These are phyloP conservation scores for Centaurea solstitialis DNA, from an alignment of 129 eudicot species.

Conservation along the genomic window DNA sequence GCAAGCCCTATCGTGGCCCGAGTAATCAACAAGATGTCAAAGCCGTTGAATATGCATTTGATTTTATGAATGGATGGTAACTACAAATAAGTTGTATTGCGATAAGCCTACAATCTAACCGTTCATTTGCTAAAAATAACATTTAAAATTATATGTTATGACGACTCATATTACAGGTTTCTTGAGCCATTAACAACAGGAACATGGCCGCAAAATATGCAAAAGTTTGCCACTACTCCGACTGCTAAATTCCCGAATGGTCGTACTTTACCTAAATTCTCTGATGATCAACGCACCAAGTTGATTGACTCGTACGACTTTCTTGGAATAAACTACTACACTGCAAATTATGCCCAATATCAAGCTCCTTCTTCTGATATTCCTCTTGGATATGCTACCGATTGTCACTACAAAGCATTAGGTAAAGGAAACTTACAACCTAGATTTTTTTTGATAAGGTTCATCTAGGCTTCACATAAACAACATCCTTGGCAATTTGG, in stretches of 20 bases:
- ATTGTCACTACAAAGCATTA: constrained; percentile 11
- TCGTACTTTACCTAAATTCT: neutral
- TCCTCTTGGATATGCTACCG: constrained; percentile 12
- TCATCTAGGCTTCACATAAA: too few relatives aligned
- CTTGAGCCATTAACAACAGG: too few relatives aligned
- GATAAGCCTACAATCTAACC: neutral
- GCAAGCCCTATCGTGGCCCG: constrained; percentile 17
- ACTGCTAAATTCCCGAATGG: constrained; percentile 30
- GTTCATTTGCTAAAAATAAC: too few relatives aligned
- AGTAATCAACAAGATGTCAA: neutral
- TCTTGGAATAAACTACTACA: constrained; percentile 55
- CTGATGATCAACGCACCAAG: constrained; percentile 7
- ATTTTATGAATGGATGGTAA: constrained; percentile 41
- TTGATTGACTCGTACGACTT: constrained; percentile 45
- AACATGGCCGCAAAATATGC: too few relatives aligned
- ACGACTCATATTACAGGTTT: too few relatives aligned
- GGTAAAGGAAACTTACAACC: neutral
- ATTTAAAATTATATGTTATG: too few relatives aligned
- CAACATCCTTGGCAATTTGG: too few relatives aligned
- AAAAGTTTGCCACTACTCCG: neutral
- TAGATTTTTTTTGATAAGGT: too few relatives aligned
- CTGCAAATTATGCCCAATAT: constrained; percentile 31
- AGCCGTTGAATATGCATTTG: constrained; percentile 25
- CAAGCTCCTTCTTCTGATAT: neutral
- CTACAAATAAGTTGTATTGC: neutral